Percentiles rank a stretch among this genome's conserved stretches.
Conservation (phyloP, 2,329 filamentous ascomycete genomes). For the Thyridium curvatum region DNA sequence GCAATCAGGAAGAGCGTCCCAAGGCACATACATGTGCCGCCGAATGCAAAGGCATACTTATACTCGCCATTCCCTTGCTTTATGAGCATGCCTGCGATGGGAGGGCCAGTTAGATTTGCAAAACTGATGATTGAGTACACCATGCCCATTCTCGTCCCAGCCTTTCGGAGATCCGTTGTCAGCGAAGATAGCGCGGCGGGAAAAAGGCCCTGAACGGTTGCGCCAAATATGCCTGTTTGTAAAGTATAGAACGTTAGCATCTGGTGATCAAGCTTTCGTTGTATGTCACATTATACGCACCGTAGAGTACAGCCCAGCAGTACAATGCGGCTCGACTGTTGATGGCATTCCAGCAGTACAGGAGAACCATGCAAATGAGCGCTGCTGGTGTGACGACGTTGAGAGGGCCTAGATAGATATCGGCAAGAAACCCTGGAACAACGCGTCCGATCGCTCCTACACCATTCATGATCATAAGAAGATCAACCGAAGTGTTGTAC, state of each 20-base stretch:
- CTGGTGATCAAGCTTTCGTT: no score
- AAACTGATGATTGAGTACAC: constrained; percentile 20
- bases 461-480: constrained; percentile 61
- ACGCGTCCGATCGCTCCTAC: constrained; percentile 52
- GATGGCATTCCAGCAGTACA: constrained; percentile 56
- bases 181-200: constrained; percentile 47
- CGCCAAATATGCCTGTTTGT: constrained; percentile 33
- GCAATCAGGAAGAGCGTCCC: no score
- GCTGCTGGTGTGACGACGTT: constrained; percentile 51
- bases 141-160: constrained; percentile 44
- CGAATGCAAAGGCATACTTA: constrained; percentile 42
- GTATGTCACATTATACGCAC: no score
- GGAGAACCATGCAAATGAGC: constrained; percentile 30
- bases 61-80: constrained; percentile 28
- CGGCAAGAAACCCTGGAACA: constrained; percentile 51
- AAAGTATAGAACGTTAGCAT: no score
- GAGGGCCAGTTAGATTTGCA: no score
- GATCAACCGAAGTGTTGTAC: constrained; percentile 47
- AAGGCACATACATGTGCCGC: no score
- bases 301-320: constrained; percentile 57
- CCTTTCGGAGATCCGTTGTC: constrained; percentile 44
- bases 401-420: constrained; percentile 50
- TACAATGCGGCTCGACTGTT: constrained; percentile 44
- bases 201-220: constrained; percentile 37
- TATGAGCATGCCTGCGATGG: no score